Percentiles rank a stretch among this genome's conserved stretches.
Evolutionary conservation across 768 basidiomycete genomes (phyloP).

Genomic region (Hirschioporus abietinus): DNA sequence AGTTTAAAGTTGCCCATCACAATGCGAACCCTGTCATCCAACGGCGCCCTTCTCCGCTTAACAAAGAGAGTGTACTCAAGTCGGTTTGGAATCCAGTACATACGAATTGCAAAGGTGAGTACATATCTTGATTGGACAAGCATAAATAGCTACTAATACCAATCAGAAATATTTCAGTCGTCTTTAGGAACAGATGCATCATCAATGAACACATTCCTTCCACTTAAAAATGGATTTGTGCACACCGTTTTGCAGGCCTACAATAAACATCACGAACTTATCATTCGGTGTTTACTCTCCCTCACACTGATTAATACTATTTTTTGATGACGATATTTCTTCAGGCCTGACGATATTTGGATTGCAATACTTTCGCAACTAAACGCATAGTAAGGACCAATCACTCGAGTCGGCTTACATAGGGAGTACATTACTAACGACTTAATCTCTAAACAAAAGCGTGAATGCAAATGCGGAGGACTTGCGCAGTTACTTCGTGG

Average conservation of each 20-base stretch:
- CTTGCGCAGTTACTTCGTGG: slow-evolving; percentile 29
- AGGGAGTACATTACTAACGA: too few relatives aligned
- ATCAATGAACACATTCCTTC: not conserved
- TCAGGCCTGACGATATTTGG: slow-evolving; percentile 44
- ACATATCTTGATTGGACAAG: not conserved
- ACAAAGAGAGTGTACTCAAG: not conserved
- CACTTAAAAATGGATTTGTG: slow-evolving; percentile 28
- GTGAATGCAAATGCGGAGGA: slow-evolving; percentile 27
- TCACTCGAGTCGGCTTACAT: not conserved
- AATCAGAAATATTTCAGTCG: slow-evolving; percentile 22
- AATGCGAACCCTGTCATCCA: not conserved
- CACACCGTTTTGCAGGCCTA: slow-evolving; percentile 28
- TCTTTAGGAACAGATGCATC: slow-evolving; percentile 15
- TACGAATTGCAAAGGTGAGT: not conserved
- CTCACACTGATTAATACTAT: not conserved
- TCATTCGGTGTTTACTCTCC: slow-evolving; percentile 25
- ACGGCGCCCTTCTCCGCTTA: not conserved
- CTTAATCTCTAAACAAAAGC: not conserved
- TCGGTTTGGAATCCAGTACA: not conserved
- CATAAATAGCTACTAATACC: not conserved
- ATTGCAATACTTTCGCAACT: slow-evolving; percentile 35
- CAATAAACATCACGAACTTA: slow-evolving; percentile 31
- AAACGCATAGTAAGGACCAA: slow-evolving; percentile 21
- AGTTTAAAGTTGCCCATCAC: not conserved
- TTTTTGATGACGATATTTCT: not conserved